These are phyloP conservation scores for Erodium maritimum DNA, from an alignment of 345 rosid species.

Conservation along the genomic window DNA sequence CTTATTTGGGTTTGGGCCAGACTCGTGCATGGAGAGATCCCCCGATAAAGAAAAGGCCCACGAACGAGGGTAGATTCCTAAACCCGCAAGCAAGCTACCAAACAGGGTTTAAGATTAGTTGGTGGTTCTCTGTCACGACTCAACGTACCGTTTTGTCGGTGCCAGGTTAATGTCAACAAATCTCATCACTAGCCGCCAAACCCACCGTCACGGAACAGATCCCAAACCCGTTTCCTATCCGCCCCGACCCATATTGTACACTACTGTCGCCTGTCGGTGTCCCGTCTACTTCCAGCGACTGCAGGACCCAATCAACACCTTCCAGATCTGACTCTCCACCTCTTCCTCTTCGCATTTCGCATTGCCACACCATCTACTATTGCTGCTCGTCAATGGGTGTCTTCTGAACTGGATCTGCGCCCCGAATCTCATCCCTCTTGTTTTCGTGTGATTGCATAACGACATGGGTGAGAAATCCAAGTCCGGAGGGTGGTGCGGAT, in stretches of 20 bases:
- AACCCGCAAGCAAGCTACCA: too few relatives aligned
- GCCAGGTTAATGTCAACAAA: too few relatives aligned
- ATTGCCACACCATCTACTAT: background rate
- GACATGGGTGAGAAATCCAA: conserved; percentile 57
- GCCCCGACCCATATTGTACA: background rate
- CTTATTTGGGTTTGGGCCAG: too few relatives aligned
- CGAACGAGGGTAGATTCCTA: too few relatives aligned
- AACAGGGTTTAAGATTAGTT: too few relatives aligned
- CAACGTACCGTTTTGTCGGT: too few relatives aligned
- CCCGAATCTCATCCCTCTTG: background rate
- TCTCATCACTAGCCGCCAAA: too few relatives aligned
- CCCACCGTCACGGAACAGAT: too few relatives aligned
- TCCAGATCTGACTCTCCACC: background rate
- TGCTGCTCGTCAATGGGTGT: background rate
- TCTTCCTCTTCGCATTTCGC: background rate
- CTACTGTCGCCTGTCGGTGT: background rate
- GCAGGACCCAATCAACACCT: background rate
- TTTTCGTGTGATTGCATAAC: background rate
- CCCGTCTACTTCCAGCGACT: background rate
- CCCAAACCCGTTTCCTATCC: too few relatives aligned
- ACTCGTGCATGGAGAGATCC: too few relatives aligned
- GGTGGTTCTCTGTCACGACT: too few relatives aligned
- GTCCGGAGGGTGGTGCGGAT: conserved; percentile 54
- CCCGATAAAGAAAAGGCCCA: too few relatives aligned
- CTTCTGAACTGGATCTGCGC: background rate